phyloP scores from a whole-genome alignment of 2,329 filamentous ascomycete genomes.

The Nothophaeocryptopus gaeumannii region DNA sequence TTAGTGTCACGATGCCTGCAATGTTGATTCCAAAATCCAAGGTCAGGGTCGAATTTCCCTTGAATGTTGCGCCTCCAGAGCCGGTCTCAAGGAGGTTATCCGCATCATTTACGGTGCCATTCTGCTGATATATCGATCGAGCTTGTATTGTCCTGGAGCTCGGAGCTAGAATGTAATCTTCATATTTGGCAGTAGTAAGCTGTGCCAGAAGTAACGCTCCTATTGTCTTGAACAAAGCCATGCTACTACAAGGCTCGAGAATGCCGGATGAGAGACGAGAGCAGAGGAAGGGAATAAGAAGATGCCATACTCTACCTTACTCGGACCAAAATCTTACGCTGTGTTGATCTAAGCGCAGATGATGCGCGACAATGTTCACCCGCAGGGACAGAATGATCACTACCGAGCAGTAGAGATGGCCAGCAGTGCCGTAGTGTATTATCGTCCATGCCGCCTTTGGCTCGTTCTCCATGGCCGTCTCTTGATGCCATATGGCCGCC shows the following conservation, averaged over 20 bases:
- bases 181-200: constrained; percentile 31
- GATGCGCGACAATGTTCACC: not conserved
- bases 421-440: too few relatives aligned
- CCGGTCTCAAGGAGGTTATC: constrained; percentile 32
- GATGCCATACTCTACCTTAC: too few relatives aligned
- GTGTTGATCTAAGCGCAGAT: too few relatives aligned
- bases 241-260: too few relatives aligned
- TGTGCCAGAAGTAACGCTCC: constrained; percentile 3
- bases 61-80: constrained; percentile 36
- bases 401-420: too few relatives aligned
- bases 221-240: constrained; percentile 1
- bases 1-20: constrained; percentile 40
- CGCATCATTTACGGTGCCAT: constrained; percentile 40
- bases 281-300: too few relatives aligned
- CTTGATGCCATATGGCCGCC: too few relatives aligned
- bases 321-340: too few relatives aligned
- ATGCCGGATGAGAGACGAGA: too few relatives aligned
- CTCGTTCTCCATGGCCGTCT: too few relatives aligned
- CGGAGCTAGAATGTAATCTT: constrained; percentile 43
- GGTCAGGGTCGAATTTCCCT: constrained; percentile 38
- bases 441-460: too few relatives aligned
- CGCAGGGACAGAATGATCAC: not conserved
- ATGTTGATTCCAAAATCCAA: constrained; percentile 46
- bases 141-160: constrained; percentile 38
- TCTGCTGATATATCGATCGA: constrained; percentile 39